Base-by-base conservation (phyloP, 2,329 filamentous ascomycete genomes). In the Aspergillus caelatus region DNA sequence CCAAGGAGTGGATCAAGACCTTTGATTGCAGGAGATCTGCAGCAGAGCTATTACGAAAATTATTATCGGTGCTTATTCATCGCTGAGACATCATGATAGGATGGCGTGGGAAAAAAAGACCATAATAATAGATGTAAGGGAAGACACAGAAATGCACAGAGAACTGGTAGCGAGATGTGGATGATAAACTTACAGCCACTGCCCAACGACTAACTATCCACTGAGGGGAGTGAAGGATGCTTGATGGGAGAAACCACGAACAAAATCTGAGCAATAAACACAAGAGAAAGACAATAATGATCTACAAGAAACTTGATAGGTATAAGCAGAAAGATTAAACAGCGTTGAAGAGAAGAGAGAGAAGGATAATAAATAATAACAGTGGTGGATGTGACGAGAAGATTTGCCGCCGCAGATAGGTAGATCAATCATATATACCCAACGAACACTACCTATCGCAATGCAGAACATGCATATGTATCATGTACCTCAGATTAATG, bases 11-110 rank as follows among this genome's bases (percentile, higher is more conserved):
- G 70, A 67, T 68, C 66, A 64, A 70, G 65, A 65, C 32, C 52
- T 66, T 68, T 64, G 70, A 61, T 58, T 71, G 71, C 61, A 73
- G 65, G 46, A 68, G 68, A 71, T 74, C 70, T 64, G 71, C 67
- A 60, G 65, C 66, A 62, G 67, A 56, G 48, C 61, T 60, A 63
- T 63, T 62, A 66, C 61, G 39, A 58, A 52, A 50, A 48, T 57
- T 63, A 64, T 56, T 57, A 56, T 23, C 43, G 23, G 36, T 68
- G 70, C 62, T 68, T 69, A 64, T 70, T 68, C 72, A 74, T 74
- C 67, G 69, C 67, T 68, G 66, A 71, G 63, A 67, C 70, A 72
- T 68, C 58, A 26, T 39, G 34, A 55, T 23, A 32, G 48, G 48
- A 32, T 32, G 48, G 6, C 28, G 21, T 32, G 48, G 6, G 6